These are phyloP conservation scores for Purpureocillium lavendulum DNA, from an alignment of 2,329 filamentous ascomycete genomes.

Conservation along the genomic window DNA sequence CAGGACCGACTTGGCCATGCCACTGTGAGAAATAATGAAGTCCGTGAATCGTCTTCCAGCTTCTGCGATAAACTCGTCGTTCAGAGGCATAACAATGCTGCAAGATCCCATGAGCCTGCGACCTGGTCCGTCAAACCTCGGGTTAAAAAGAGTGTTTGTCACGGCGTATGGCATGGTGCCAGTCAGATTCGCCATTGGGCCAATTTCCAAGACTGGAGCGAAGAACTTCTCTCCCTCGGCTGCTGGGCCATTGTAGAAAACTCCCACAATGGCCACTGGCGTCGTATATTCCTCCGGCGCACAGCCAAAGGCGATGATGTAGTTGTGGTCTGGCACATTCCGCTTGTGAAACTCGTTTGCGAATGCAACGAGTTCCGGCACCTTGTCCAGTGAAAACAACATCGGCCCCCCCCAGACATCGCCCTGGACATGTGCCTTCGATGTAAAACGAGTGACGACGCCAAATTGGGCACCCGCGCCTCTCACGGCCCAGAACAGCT, in stretches of 20 bases:
- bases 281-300: conserved; percentile 2
- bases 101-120: neutral
- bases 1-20: neutral
- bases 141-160: conserved; percentile 15
- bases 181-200: neutral
- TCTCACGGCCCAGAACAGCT: conserved; percentile 40
- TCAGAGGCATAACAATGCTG: too few species aligned
- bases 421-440: conserved; percentile 16
- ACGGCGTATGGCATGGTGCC: conserved; percentile 2
- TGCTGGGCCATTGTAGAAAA: conserved; percentile 7
- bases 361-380: conserved; percentile 13
- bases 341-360: conserved; percentile 11
- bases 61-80: neutral
- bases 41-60: neutral
- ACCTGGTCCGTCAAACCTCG: conserved; percentile 7
- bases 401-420: conserved; percentile 22
- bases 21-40: conserved; percentile 1
- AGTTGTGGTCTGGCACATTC: neutral
- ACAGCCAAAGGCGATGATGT: conserved; percentile 4
- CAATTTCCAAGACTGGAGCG: neutral
- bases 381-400: conserved; percentile 13
- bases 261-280: neutral
- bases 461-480: conserved; percentile 38
- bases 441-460: conserved; percentile 28
- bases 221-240: conserved; percentile 5